phyloP scores from a whole-genome alignment of 2,329 filamentous ascomycete genomes.

The Westerdykella sp. region DNA sequence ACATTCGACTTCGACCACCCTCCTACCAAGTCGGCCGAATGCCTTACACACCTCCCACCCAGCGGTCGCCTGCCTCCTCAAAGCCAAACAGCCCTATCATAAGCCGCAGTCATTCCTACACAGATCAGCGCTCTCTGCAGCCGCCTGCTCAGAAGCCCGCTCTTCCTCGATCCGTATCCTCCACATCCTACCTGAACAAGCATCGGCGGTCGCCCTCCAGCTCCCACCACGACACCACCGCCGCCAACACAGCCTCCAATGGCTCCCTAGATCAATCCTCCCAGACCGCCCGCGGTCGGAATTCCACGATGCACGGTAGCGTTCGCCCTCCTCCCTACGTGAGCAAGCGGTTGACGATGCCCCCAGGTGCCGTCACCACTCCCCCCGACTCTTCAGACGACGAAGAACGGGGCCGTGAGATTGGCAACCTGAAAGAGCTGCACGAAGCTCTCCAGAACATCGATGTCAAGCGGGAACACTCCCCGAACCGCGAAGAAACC shows the following conservation, averaged over 20 bases:
- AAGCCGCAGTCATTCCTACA: conserved; percentile 48
- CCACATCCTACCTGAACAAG: conserved; percentile 56
- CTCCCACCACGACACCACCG: conserved; percentile 25
- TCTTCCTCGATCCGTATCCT: conserved; percentile 52
- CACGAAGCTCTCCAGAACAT: conserved; percentile 79
- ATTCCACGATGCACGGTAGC: conserved; percentile 48
- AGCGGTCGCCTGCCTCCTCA: conserved; percentile 54
- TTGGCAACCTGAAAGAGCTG: conserved; percentile 55
- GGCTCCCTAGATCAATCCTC: conserved; percentile 15
- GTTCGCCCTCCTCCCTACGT: conserved; percentile 81
- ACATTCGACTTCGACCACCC: conserved; percentile 22
- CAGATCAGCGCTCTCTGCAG: conserved; percentile 35
- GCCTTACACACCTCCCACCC: conserved; percentile 81
- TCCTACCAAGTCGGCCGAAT: conserved; percentile 49
- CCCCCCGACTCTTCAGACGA: conserved; percentile 90
- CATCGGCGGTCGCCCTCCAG: conserved; percentile 54
- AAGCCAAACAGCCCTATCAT: conserved; percentile 47
- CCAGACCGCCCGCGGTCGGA: conserved; percentile 18
- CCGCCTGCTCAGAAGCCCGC: conserved; percentile 37
- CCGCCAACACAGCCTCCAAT: conserved; percentile 23
- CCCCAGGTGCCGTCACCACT: conserved; percentile 78
- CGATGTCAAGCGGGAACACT: conserved; percentile 56
- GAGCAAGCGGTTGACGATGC: conserved; percentile 68
- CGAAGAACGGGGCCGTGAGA: conserved; percentile 57
- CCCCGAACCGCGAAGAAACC: conserved; percentile 42